Evolutionary conservation across 2,329 filamentous ascomycete species (phyloP).

Genomic region (Verticillium zaregamsianum): DNA sequence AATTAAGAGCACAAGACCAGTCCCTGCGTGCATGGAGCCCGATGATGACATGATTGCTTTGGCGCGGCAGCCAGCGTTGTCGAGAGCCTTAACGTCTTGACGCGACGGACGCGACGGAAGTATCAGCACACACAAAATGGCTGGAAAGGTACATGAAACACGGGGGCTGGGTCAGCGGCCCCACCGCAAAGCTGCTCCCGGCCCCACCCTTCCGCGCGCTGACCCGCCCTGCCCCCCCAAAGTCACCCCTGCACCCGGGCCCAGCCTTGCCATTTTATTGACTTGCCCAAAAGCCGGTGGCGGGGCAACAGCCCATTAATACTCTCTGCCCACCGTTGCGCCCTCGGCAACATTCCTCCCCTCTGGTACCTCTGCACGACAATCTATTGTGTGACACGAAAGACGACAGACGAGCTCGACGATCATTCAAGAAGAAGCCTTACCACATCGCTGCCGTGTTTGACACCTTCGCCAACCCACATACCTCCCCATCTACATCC

Average conservation of each 20-base stretch:
- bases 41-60: not conserved
- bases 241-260: slow-evolving; percentile 7
- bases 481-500: not conserved
- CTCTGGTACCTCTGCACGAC: not conserved
- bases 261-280: slow-evolving; percentile 33
- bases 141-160: not conserved
- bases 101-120: not conserved
- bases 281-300: slow-evolving; percentile 33
- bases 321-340: not conserved
- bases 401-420: not conserved
- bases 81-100: not conserved
- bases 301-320: slow-evolving; percentile 41
- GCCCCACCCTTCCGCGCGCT: not conserved
- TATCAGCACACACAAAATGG: not conserved
- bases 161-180: not conserved
- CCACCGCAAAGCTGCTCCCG: not conserved
- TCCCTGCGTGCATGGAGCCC: not conserved
- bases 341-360: not conserved
- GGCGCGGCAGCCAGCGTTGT: not conserved
- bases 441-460: not conserved
- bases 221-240: not conserved
- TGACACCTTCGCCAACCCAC: not conserved
- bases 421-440: not conserved
- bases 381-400: not conserved
- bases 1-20: not conserved